Base-by-base conservation (phyloP, 1,139 yeast species). In the Geotrichum candidum region DNA sequence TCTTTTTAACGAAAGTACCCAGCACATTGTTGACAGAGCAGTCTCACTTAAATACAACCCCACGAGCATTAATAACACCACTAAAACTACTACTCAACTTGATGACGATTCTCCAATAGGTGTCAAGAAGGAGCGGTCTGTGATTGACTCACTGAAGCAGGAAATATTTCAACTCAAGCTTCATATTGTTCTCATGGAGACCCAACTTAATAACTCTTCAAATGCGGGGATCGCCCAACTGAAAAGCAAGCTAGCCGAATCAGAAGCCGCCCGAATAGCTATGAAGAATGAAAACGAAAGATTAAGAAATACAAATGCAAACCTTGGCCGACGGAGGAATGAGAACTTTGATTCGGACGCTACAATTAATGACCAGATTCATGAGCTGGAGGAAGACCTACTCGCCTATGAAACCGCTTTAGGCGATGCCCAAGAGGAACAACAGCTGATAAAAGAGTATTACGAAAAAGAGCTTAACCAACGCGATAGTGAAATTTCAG, bases 111-210 rank as follows among this genome's bases (percentile, higher is more conserved):
- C 52, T 15, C 31, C 33, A 1, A 45, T 45, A n/a, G 67, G 67
- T 3, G 62, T 62, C 1, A 61, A 63, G 33, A 59, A 66, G 54
- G 68, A 66, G 51, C 50, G 54, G 27, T 53, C 56, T 6, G 62
- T 59, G 2, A 58, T 65, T 18, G 68, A 66, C 18, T 45, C 51
- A 11, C 57, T 66, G 33, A 50, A 60, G 15, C 64, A 63, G 25
- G 67, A 66, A 45, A 64, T 64, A 38, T 65, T 64, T 51, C 62
- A 65, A 45, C 62, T 66, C 31, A 66, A 66, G 58, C 59, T 66
- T 23, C 60, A 60, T 22, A 62, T 66, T 57, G 64, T 65, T 15
- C 57, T 63, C 13, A 61, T 65, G 57, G 68, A 66, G 41, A 56
- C 59, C 9, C 64, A 62, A 51, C 48, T 59, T 7, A 59, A 56